These are phyloP conservation scores for Penicillium sp. DNA, from an alignment of 2,329 filamentous ascomycete genomes.

Conservation along the genomic window DNA sequence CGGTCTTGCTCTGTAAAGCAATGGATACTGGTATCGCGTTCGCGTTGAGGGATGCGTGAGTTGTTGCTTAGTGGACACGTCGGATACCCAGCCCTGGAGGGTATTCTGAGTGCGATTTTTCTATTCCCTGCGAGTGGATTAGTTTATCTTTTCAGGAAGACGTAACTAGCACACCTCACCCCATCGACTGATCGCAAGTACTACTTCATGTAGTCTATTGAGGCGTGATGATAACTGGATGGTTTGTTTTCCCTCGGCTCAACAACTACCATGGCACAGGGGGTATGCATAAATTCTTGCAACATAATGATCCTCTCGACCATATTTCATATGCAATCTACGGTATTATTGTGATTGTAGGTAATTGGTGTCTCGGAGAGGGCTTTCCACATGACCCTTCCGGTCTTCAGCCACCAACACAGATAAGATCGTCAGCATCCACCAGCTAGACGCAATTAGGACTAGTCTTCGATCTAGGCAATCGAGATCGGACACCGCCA, in stretches of 20 bases:
- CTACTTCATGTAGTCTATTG: background rate
- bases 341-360: background rate
- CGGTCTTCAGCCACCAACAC: background rate
- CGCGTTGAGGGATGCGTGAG: background rate
- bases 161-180: no score
- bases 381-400: background rate
- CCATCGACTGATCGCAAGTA: background rate
- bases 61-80: background rate
- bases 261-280: background rate
- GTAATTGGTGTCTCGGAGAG: background rate
- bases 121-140: background rate
- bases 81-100: no score
- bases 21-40: background rate
- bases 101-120: background rate
- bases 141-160: background rate
- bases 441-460: conserved; percentile 3
- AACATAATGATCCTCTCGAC: background rate
- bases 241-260: background rate
- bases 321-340: background rate
- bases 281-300: background rate
- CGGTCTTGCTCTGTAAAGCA: background rate
- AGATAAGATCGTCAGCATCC: conserved; percentile 7
- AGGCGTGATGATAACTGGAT: no score
- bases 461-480: conserved; percentile 1
- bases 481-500: conserved; percentile 10